Evolutionary conservation across 1,284 basidiomycete species (phyloP).

Genomic region (Phellopilus nigrolimitatus): DNA sequence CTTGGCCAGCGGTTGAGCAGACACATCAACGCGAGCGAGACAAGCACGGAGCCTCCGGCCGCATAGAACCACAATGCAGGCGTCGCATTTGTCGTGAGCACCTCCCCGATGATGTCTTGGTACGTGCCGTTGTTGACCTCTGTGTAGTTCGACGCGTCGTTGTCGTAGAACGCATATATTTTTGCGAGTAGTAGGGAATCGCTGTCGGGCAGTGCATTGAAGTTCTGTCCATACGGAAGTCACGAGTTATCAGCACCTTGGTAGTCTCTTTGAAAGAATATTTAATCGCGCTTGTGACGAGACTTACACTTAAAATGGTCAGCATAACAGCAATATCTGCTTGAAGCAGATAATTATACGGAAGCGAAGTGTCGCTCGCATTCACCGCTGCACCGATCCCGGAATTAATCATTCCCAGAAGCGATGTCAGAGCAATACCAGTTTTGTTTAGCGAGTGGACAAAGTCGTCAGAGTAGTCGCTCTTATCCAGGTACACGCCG

Average conservation of each 20-base stretch:
- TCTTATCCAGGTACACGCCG: not conserved
- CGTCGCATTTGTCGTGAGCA: conserved; percentile 14
- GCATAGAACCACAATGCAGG: conserved; percentile 20
- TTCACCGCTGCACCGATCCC: conserved; percentile 6
- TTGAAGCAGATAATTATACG: conserved; percentile 7
- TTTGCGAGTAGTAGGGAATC: conserved; percentile 9
- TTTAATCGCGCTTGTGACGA: not conserved
- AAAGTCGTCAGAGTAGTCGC: conserved; percentile 4
- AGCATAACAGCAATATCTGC: conserved; percentile 9
- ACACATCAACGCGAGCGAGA: conserved; percentile 4
- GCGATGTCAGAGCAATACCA: conserved; percentile 1
- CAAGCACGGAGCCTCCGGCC: conserved; percentile 11
- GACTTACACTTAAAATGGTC: conserved; percentile 13
- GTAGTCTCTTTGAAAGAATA: too few species aligned
- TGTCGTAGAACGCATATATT: conserved; percentile 13
- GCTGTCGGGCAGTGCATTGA: conserved; percentile 14
- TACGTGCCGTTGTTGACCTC: conserved; percentile 9
- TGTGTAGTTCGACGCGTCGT: not conserved
- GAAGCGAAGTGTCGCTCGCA: not conserved
- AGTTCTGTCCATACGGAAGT: conserved; percentile 6
- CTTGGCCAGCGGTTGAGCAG: conserved; percentile 11
- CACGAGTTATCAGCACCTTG: not conserved
- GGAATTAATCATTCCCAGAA: conserved; percentile 5
- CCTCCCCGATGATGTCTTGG: conserved; percentile 6
- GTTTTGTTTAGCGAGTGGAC: conserved; percentile 10